Percentiles rank a stretch among this genome's conserved stretches.
These are phyloP conservation scores for Parvularia atlantis DNA, from an alignment of 78 protist genomes.

Conservation along the genomic window DNA sequence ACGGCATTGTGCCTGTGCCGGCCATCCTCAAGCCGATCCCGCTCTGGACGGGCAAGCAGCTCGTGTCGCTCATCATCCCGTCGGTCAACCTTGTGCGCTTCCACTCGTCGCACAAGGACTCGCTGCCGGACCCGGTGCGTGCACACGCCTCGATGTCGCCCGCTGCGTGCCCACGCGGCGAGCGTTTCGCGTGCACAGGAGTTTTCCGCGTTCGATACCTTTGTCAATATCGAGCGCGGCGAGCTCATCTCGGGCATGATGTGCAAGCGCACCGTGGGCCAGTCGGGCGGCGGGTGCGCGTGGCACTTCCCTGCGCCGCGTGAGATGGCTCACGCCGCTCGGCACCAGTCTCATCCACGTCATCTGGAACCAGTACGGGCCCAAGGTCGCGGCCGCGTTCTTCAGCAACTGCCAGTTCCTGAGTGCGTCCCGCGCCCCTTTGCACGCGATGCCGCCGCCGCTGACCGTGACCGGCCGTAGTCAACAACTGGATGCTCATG, in stretches of 20 bases:
- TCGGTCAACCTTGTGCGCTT: constrained; percentile 34
- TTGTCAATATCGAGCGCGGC: constrained; percentile 80
- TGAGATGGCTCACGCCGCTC: too few species aligned
- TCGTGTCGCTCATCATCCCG: constrained; percentile 79
- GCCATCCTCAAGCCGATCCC: constrained; percentile 95
- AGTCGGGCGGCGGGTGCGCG: constrained; percentile 28
- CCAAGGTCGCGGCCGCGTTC: constrained; percentile 61
- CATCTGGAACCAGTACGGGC: constrained; percentile 80
- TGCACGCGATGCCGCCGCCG: too few species aligned
- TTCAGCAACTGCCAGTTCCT: constrained; percentile 66
- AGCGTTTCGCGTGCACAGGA: background rate
- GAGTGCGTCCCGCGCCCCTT: too few species aligned
- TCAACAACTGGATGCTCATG: constrained; percentile 86
- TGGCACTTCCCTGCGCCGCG: constrained; percentile 23
- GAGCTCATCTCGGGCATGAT: constrained; percentile 78
- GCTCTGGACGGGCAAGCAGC: constrained; percentile 99
- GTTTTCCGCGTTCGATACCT: constrained; percentile 61
- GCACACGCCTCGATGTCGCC: background rate
- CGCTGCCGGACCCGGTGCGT: background rate
- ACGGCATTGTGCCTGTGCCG: constrained; percentile 91
- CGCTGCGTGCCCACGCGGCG: background rate
- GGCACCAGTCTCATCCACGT: constrained; percentile 88
- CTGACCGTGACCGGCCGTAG: too few species aligned
- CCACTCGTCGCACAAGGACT: background rate
- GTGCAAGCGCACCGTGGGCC: constrained; percentile 71